phyloP scores from a whole-genome alignment of 2,329 filamentous ascomycete genomes.

The Hymenotorrendiella dingleyae region DNA sequence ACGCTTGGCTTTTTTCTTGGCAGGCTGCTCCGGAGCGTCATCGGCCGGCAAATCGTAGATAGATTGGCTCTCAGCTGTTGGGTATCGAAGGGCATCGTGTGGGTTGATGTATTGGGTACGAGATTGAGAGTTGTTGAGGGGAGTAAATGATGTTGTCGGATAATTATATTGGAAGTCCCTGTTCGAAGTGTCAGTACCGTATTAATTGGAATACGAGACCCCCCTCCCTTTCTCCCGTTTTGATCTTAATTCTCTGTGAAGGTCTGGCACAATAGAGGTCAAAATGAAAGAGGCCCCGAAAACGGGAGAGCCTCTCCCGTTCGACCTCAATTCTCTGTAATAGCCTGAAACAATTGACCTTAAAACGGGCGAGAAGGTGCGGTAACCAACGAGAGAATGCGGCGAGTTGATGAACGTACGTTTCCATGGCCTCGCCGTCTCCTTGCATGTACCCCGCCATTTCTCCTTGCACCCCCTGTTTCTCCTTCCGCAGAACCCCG shows the following conservation, averaged over 20 bases:
- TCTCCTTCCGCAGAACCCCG: no score
- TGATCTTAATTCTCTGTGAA: no score
- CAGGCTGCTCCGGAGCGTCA: neutral
- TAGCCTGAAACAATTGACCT: no score
- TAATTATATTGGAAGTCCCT: neutral
- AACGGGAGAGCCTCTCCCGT: no score
- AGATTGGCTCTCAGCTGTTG: constrained; percentile 7
- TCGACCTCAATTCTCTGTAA: no score
- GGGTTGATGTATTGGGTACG: constrained; percentile 13
- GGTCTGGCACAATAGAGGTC: no score
- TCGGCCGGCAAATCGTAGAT: constrained; percentile 15
- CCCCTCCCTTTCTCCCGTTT: no score
- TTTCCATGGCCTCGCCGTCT: neutral
- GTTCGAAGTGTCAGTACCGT: constrained; percentile 3
- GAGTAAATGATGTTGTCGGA: constrained; percentile 18
- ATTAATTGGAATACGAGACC: no score
- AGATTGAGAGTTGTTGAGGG: constrained; percentile 13
- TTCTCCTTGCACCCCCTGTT: no score
- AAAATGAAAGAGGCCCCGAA: no score
- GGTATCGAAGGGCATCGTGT: constrained; percentile 8
- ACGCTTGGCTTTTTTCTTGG: constrained; percentile 10
- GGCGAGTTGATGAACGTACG: neutral
- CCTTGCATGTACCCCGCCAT: no score
- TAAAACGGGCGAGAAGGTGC: no score
- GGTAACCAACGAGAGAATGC: neutral